A percentile compares a stretch with the other conserved stretches of the same genome.
Conservation (phyloP, 2,329 filamentous ascomycete species). For the Lachnellula subtilissima region DNA sequence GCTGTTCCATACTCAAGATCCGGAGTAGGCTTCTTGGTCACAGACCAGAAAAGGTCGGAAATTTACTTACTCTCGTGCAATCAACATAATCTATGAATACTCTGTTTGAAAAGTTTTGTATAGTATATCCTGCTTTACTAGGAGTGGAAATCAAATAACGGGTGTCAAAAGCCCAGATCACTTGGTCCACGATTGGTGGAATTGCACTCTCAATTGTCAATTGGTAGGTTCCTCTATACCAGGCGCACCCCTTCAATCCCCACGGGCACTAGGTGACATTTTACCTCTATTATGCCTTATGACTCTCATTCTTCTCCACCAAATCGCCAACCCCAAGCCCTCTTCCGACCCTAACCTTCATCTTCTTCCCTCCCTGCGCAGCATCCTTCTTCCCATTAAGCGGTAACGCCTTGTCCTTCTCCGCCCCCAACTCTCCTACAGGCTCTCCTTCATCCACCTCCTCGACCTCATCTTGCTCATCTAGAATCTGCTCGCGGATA, state of each 20-base stretch:
- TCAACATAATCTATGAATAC: too few relatives aligned
- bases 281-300: constrained; percentile 32
- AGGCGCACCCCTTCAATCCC: constrained; percentile 1
- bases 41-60: too few relatives aligned
- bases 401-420: constrained; percentile 29
- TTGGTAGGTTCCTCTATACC: neutral
- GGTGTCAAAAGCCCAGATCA: too few relatives aligned
- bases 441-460: constrained; percentile 63
- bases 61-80: too few relatives aligned
- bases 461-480: constrained; percentile 42
- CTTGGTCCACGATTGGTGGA: too few relatives aligned
- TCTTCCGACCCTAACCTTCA: constrained; percentile 81
- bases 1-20: too few relatives aligned
- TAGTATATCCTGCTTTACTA: too few relatives aligned
- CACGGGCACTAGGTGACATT: neutral
- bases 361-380: constrained; percentile 51
- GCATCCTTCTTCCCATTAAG: constrained; percentile 52
- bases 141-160: too few relatives aligned
- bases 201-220: too few relatives aligned
- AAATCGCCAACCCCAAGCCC: constrained; percentile 72
- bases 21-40: too few relatives aligned
- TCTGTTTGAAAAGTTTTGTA: too few relatives aligned
- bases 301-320: constrained; percentile 65
- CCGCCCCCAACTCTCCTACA: constrained; percentile 60
- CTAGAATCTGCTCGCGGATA: constrained; percentile 48